Conservation (phyloP, 2,329 filamentous ascomycete genomes). For the Didymellaceae sp. region DNA sequence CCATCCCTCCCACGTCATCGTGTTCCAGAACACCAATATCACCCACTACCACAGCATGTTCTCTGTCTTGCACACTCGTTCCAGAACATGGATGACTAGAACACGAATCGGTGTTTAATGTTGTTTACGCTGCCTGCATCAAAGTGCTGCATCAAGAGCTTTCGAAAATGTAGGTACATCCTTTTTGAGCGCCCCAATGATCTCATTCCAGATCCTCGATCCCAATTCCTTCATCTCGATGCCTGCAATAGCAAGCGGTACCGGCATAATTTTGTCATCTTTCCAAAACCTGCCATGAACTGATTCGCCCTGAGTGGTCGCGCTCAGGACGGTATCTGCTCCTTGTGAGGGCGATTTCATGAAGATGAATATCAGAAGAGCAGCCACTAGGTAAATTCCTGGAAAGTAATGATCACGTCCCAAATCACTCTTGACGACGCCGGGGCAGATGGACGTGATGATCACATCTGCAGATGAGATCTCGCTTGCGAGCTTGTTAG, state of each 20-base stretch:
- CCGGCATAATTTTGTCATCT: slow-evolving; percentile 40
- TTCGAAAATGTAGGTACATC: slow-evolving; percentile 33
- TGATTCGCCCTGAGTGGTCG: slow-evolving; percentile 41
- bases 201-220: slow-evolving; percentile 42
- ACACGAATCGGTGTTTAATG: too few species aligned
- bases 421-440: slow-evolving; percentile 38
- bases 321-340: slow-evolving; percentile 43
- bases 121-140: neutral
- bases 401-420: slow-evolving; percentile 41
- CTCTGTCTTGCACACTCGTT: too few species aligned
- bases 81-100: too few species aligned
- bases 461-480: slow-evolving; percentile 40
- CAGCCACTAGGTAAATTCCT: slow-evolving; percentile 31
- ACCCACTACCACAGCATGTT: neutral
- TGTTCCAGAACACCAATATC: slow-evolving; percentile 3
- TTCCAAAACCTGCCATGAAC: slow-evolving; percentile 48
- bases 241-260: slow-evolving; percentile 38
- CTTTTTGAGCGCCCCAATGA: slow-evolving; percentile 39
- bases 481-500: slow-evolving; percentile 36
- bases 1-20: slow-evolving; percentile 16
- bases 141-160: slow-evolving; percentile 2
- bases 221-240: slow-evolving; percentile 40
- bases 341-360: slow-evolving; percentile 39
- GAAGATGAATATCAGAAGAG: slow-evolving; percentile 29
- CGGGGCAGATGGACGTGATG: slow-evolving; percentile 48